Evolutionary conservation across 441 rosid genomes (phyloP).

Genomic region (California macrophylla): DNA sequence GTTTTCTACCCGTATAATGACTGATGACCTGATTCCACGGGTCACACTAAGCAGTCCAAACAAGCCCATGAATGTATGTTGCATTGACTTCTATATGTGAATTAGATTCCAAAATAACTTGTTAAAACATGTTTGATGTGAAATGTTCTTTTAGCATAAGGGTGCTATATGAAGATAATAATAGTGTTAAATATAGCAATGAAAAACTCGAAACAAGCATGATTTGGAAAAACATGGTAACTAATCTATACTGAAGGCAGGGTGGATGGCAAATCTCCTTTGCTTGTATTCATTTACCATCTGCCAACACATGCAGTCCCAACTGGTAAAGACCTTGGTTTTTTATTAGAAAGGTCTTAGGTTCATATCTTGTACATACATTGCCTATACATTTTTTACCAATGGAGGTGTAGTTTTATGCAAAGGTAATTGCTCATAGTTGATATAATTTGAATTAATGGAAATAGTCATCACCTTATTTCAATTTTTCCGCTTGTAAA

Average conservation of each 20-base stretch:
- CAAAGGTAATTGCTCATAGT: background rate
- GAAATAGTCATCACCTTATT: conserved; percentile 47
- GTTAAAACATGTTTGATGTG: background rate
- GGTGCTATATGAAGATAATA: background rate
- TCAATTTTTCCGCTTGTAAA: conserved; percentile 58
- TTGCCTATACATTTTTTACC: background rate
- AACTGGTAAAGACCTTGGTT: background rate
- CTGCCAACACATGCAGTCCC: background rate
- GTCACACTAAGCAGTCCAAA: background rate
- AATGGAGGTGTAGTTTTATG: background rate
- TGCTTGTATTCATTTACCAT: background rate
- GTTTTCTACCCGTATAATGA: background rate
- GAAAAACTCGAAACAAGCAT: background rate
- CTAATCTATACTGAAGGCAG: background rate
- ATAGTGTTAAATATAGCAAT: background rate
- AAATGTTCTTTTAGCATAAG: background rate
- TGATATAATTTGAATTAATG: background rate
- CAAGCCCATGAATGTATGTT: background rate
- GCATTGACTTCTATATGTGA: background rate
- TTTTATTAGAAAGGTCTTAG: background rate
- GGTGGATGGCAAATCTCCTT: background rate
- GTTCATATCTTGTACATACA: background rate
- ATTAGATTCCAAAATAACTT: background rate
- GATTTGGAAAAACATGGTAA: background rate
- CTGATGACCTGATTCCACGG: background rate